Evolutionary conservation across 495 filamentous ascomycete species (phyloP).

Genomic region (Aspergillus leporis): DNA sequence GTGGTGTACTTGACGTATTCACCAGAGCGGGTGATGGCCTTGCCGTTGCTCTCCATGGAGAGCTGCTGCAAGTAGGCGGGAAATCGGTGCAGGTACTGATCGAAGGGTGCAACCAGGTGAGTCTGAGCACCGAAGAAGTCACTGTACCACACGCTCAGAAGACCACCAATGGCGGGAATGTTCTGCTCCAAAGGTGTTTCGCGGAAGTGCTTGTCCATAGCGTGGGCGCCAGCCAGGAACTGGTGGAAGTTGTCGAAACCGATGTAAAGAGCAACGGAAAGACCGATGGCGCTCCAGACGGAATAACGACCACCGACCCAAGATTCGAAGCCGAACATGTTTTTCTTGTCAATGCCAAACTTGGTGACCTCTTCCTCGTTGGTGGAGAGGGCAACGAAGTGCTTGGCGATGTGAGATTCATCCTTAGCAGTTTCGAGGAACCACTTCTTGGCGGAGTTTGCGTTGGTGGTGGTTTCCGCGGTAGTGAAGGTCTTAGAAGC

Average conservation of each 20-base stretch:
- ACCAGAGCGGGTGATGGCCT: constrained; percentile 89
- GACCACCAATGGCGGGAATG: constrained; percentile 87
- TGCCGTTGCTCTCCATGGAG: constrained; percentile 99
- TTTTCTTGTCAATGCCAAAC: constrained; percentile 95
- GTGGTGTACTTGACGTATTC: constrained; percentile 96
- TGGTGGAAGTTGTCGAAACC: constrained; percentile 97
- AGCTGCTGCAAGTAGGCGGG: constrained; percentile 98
- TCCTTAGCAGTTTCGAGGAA: constrained; percentile 88
- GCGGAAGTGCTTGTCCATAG: constrained; percentile 98
- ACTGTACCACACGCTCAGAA: constrained; percentile 97
- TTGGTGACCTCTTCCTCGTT: constrained; percentile 94
- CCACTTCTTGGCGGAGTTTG: constrained; percentile 94
- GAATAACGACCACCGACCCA: constrained; percentile 99
- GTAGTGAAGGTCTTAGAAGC: constrained; percentile 99
- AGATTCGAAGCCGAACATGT: constrained; percentile 98
- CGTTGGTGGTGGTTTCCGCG: constrained; percentile 94
- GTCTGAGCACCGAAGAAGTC: constrained; percentile 98
- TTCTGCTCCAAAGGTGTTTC: constrained; percentile 89
- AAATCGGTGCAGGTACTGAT: constrained; percentile 99
- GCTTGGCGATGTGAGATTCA: constrained; percentile 79
- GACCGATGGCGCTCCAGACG: constrained; percentile 97
- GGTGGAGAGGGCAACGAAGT: constrained; percentile 97
- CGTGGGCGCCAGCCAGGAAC: constrained; percentile 92
- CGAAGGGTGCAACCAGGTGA: constrained; percentile 95
- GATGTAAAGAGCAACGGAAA: constrained; percentile 91